Evolutionary conservation across 805 yeast genomes (phyloP), one percentile per base, ranked within the genome.

Genomic region (Lachancea kluyveri): DNA sequence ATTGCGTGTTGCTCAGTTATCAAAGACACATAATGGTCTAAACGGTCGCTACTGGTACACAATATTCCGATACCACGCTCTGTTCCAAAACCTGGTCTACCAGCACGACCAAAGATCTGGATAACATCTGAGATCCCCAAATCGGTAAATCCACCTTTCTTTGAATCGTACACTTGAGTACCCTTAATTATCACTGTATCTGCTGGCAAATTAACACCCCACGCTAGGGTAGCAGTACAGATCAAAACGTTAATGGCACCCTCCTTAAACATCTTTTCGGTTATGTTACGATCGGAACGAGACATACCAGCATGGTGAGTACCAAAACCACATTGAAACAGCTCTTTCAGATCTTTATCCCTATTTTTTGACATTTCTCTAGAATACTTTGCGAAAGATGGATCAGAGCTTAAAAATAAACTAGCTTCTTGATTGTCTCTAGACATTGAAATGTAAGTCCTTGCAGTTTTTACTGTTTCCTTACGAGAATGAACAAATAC

Each of bases 131-230:
- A 82, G 11, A 92, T 90, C 2, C 97, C 97, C 23, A 94, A 64
- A 52, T 92, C 98, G 2, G 80, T 74, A 50, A 78, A 85, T 0
- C 98, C 98, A 69, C 98, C 98, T 32, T 80, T 81, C 53, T 88
- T 85, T 0, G 97, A 71, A 53, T 92, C 94, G 52, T 92, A 92
- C 0, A 92, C 87, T 51, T 90, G 95, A 0, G 99, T 92, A 0
- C 99, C 99, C 50, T 92, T 92, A 19, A 92, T 77, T 41, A 92
- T 84, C 13, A 92, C 99, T 24, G 87, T 95, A 2, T 96, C 96
- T 5, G 98, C 98, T 2, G 99, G 98, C 37, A 92, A 65, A 52
- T 92, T 92, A 12, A 92, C 97, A 72, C 99, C 99, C 99, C 99
- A 92, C 0, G 99, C 99, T 37, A 92, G 71, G 0, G 99, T 92